Conservation (phyloP, 768 basidiomycete genomes). For the Suillus luteus region DNA sequence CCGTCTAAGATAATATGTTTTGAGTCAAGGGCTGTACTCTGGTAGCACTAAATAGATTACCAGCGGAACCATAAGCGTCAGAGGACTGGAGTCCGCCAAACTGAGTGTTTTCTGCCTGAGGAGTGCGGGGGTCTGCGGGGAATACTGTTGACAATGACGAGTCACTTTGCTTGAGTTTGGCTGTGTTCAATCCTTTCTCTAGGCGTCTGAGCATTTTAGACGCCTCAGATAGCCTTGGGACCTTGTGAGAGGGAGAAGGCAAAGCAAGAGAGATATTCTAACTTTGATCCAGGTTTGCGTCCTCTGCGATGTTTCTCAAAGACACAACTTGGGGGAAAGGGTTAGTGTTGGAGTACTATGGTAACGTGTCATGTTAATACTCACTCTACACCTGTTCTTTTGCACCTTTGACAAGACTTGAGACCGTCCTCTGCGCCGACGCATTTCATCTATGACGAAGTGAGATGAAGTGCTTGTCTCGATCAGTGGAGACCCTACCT, state of each 20-base stretch:
- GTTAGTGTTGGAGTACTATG: slow-evolving; percentile 21
- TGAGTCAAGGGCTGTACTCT: not conserved
- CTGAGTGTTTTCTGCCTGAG: slow-evolving; percentile 27
- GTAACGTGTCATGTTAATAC: slow-evolving; percentile 29
- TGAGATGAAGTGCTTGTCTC: slow-evolving; percentile 19
- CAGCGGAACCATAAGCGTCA: slow-evolving; percentile 33
- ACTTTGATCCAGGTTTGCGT: slow-evolving; percentile 91
- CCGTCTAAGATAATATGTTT: slow-evolving; percentile 10
- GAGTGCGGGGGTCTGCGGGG: slow-evolving; percentile 30
- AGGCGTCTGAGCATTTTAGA: slow-evolving; percentile 87
- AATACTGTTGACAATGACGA: slow-evolving; percentile 36
- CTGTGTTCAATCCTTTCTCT: slow-evolving; percentile 79
- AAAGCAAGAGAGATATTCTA: slow-evolving; percentile 26
- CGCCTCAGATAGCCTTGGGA: slow-evolving; percentile 74
- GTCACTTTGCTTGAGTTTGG: slow-evolving; percentile 68
- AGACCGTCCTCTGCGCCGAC: slow-evolving; percentile 86
- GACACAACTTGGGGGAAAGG: slow-evolving; percentile 53
- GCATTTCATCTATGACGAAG: slow-evolving; percentile 75
- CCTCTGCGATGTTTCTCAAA: slow-evolving; percentile 91
- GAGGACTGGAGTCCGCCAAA: slow-evolving; percentile 32
- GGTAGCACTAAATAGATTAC: slow-evolving; percentile 12
- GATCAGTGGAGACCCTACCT: slow-evolving; percentile 46
- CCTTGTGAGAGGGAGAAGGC: not conserved
- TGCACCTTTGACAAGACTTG: slow-evolving; percentile 82
- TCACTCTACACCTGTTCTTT: slow-evolving; percentile 75